These are phyloP conservation scores for Camelina neglecta DNA, from an alignment of 345 rosid genomes.

Conservation along the genomic window DNA sequence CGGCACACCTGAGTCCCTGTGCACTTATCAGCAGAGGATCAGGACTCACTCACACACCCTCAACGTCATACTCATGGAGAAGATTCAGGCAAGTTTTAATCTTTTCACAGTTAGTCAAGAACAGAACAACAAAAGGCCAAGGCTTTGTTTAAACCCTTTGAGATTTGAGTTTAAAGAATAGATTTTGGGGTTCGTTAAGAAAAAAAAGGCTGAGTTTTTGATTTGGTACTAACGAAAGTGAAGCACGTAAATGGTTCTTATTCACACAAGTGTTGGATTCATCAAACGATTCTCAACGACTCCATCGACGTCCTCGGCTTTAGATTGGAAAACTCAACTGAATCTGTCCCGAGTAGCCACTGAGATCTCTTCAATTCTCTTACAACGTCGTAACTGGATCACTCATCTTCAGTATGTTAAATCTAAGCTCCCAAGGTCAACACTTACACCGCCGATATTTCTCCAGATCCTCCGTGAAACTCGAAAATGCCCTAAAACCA, in stretches of 20 bases:
- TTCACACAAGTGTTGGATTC: neutral
- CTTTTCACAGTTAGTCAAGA: neutral
- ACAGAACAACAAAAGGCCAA: no score
- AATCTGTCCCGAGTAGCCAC: slow-evolving; percentile 48
- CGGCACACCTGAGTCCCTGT: neutral
- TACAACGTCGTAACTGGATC: slow-evolving; percentile 59
- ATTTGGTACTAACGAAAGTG: neutral
- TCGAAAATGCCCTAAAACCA: slow-evolving; percentile 47
- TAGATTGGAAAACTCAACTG: slow-evolving; percentile 60
- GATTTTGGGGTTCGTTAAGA: neutral
- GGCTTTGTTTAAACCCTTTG: no score
- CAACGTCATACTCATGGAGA: neutral
- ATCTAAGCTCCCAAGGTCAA: slow-evolving; percentile 45
- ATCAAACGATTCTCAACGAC: slow-evolving; percentile 44
- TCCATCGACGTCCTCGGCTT: slow-evolving; percentile 33
- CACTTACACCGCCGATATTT: slow-evolving; percentile 56
- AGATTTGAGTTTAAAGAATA: neutral
- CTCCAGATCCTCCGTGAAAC: slow-evolving; percentile 60
- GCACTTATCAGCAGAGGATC: neutral
- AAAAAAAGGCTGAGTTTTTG: neutral
- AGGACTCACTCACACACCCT: slow-evolving; percentile 4
- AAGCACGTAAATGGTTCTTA: slow-evolving; percentile 35
- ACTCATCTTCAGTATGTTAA: slow-evolving; percentile 51
- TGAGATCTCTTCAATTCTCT: slow-evolving; percentile 62
- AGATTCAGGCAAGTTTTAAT: neutral